Conservation (phyloP, 2,329 filamentous ascomycete genomes). For the Penicillium expansum region DNA sequence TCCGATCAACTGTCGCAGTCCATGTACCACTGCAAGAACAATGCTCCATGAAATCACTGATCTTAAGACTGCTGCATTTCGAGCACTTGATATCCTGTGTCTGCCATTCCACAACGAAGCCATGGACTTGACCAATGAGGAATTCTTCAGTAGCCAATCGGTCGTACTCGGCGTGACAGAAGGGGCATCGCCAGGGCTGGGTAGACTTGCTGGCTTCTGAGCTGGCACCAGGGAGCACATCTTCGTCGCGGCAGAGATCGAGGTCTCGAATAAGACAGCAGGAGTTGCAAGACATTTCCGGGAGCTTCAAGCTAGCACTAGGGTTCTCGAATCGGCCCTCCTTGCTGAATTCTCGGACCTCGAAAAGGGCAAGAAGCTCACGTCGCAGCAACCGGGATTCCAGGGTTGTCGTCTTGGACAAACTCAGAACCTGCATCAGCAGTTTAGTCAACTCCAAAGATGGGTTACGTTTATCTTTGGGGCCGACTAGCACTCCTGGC, state of each 20-base stretch:
- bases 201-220: conserved; percentile 31
- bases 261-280: conserved; percentile 87
- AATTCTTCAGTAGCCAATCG: conserved; percentile 79
- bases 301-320: conserved; percentile 67
- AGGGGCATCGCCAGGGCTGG: conserved; percentile 69
- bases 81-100: conserved; percentile 88
- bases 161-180: conserved; percentile 73
- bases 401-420: conserved; percentile 86
- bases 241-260: conserved; percentile 87
- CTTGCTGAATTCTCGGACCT: conserved; percentile 87
- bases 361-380: conserved; percentile 84
- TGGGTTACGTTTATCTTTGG: conserved; percentile 61
- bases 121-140: conserved; percentile 73
- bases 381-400: conserved; percentile 86
- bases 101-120: conserved; percentile 72
- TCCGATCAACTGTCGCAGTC: conserved; percentile 67
- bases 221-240: conserved; percentile 61
- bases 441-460: conserved; percentile 88
- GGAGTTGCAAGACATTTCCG: conserved; percentile 79
- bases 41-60: conserved; percentile 96
- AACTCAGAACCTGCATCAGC: conserved; percentile 84
- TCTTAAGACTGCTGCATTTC: conserved; percentile 63
- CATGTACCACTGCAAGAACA: conserved; percentile 89
- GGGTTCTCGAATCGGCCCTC: conserved; percentile 89
- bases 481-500: conserved; percentile 49